phyloP scores from a whole-genome alignment of 495 filamentous ascomycete genomes.

The Penicillium dipodomyicola region DNA sequence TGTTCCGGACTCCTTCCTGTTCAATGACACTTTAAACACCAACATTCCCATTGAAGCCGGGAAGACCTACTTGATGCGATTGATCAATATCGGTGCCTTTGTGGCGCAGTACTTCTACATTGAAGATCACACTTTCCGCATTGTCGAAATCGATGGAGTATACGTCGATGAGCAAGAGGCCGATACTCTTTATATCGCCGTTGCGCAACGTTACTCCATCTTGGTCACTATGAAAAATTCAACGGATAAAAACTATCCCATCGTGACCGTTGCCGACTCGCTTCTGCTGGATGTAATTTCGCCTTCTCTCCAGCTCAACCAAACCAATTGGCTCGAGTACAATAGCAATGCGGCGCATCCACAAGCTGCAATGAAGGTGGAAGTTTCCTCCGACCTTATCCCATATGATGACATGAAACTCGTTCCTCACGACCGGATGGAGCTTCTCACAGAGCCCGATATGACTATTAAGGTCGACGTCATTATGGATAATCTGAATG shows the following conservation, averaged over 20 bases:
- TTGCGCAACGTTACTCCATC: conserved; percentile 71
- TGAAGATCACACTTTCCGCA: conserved; percentile 63
- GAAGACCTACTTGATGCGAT: conserved; percentile 76
- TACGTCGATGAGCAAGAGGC: conserved; percentile 56
- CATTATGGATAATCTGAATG: conserved; percentile 49
- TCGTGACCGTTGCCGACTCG: conserved; percentile 47
- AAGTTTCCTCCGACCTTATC: conserved; percentile 35
- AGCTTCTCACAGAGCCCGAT: conserved; percentile 25
- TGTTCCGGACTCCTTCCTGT: conserved; percentile 50
- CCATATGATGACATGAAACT: conserved; percentile 57
- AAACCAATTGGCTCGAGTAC: conserved; percentile 78
- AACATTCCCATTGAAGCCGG: conserved; percentile 61
- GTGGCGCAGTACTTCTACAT: conserved; percentile 77
- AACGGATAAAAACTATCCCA: conserved; percentile 63
- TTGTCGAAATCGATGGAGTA: conserved; percentile 58
- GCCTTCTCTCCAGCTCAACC: conserved; percentile 55
- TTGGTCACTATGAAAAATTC: conserved; percentile 65
- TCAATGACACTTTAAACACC: conserved; percentile 57
- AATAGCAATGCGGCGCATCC: conserved; percentile 56
- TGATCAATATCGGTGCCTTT: conserved; percentile 75
- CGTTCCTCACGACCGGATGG: conserved; percentile 27
- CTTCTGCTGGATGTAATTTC: conserved; percentile 31
- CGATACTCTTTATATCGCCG: conserved; percentile 61
- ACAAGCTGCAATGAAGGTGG: conserved; percentile 46
- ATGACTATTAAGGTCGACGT: conserved; percentile 31